Base-by-base conservation (phyloP, 768 basidiomycete genomes). In the Tricholoma bakamatsutake region DNA sequence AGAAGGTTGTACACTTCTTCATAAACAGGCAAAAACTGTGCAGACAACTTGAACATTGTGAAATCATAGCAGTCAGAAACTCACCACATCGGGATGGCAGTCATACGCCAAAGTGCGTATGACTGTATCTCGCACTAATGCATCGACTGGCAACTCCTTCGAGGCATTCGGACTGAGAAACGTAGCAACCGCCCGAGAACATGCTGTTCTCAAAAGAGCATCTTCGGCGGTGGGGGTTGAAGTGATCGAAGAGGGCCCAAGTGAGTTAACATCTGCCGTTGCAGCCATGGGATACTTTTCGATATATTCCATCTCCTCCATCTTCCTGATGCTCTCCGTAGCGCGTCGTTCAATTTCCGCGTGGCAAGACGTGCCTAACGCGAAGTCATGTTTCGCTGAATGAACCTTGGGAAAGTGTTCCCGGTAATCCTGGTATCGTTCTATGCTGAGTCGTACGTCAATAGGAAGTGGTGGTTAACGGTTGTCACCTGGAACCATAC, bases 61-160 rank as follows among this genome's bases (percentile, higher is more conserved):
- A 24, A 24, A 24, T 1, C 21, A 24, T 24, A 24, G 1, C 21
- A 17, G n/a, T 4, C 13, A 18, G 27, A 12, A 13, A 56, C 63
- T 61, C 52, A 73, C 73, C 10, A 66, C 66, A 60, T 73, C 69
- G 4, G 74, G 74, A 60, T 76, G 73, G 5, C 66, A 72, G 53
- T 58, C 69, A 33, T 59, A 50, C 0, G 65, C 62, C 10, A 72
- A 59, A 43, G 67, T 62, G 15, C 60, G 57, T 35, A 75, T 63
- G 3, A 66, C 60, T 4, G 61, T 62, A 33, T 71, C 64, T 13
- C 72, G 67, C 18, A 67, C 50, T 27, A 49, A 55, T 7, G 60
- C 61, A 43, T 64, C 63, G 3, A 68, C 53, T 7, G 70, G 47
- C 46, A 73, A 56, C 56, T 70, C 69, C 58, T 72, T 73, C 27